A percentile compares a stretch with the other conserved stretches of the same genome.
phyloP scores from a whole-genome alignment of 2,329 filamentous ascomycete species.

The Ceratocystiopsis minuta region DNA sequence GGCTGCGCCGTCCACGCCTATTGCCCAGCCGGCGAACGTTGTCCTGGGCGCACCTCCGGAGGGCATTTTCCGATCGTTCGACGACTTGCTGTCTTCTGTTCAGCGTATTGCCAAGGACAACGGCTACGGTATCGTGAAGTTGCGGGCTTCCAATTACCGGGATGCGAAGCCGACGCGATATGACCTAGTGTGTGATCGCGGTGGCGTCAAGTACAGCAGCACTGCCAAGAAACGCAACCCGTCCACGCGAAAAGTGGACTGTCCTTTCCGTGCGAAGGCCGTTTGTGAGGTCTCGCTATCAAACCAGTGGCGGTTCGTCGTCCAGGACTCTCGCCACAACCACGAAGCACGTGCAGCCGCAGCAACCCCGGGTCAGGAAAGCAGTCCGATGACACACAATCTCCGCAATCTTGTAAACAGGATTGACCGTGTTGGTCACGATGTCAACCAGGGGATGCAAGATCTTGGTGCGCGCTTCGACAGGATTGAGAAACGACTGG shows the following conservation, averaged over 20 bases:
- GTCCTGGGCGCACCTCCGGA: conserved; percentile 37
- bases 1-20: conserved; percentile 12
- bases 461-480: conserved; percentile 33
- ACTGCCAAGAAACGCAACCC: conserved; percentile 47
- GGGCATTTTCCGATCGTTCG: conserved; percentile 40
- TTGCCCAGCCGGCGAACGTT: conserved; percentile 19
- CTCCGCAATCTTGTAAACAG: conserved; percentile 41
- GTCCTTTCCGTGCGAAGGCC: conserved; percentile 44
- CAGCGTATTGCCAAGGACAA: conserved; percentile 44
- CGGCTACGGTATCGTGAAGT: conserved; percentile 44
- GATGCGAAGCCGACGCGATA: conserved; percentile 44
- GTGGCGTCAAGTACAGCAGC: conserved; percentile 46
- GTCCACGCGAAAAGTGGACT: conserved; percentile 45
- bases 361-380: conserved; percentile 36
- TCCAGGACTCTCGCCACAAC: conserved; percentile 42
- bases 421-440: conserved; percentile 39
- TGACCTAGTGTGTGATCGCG: conserved; percentile 44
- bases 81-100: conserved; percentile 38
- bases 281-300: conserved; percentile 44
- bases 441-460: conserved; percentile 33
- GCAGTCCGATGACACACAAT: conserved; percentile 37
- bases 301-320: conserved; percentile 46
- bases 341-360: conserved; percentile 40
- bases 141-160: conserved; percentile 44
- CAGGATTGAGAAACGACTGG: conserved; percentile 35